phyloP scores from a whole-genome alignment of 2,329 filamentous ascomycete species.

The Dactylellina drechsleri region DNA sequence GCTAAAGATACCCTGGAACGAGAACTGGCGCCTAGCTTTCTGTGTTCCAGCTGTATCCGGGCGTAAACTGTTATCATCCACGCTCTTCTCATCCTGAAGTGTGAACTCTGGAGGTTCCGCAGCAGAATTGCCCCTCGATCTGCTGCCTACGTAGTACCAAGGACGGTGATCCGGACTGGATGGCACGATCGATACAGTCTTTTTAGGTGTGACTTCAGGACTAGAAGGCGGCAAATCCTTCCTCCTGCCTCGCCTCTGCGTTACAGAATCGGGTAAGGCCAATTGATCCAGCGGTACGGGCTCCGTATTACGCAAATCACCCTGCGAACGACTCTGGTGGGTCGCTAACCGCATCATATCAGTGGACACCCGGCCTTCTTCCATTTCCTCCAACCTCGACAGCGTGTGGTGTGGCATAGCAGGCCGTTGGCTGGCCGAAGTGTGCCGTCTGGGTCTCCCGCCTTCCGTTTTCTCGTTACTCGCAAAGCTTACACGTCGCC shows the following conservation, averaged over 20 bases:
- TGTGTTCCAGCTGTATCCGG: conserved; percentile 61
- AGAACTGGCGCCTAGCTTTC: conserved; percentile 80
- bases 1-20: conserved; percentile 85
- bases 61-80: conserved; percentile 52
- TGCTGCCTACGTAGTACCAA: conserved; percentile 58
- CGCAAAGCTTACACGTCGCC: conserved; percentile 68
- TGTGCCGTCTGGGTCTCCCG: conserved; percentile 65
- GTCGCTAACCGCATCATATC: conserved; percentile 52
- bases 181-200: conserved; percentile 43
- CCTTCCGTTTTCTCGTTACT: conserved; percentile 34
- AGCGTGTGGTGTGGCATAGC: conserved; percentile 33
- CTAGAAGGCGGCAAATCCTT: conserved; percentile 4
- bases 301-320: conserved; percentile 60
- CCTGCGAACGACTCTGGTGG: conserved; percentile 54
- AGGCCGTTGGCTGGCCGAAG: conserved; percentile 62
- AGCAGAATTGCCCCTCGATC: conserved; percentile 46
- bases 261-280: conserved; percentile 48
- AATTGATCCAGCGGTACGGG: conserved; percentile 59
- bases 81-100: conserved; percentile 42
- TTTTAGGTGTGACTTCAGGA: conserved; percentile 36
- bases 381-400: conserved; percentile 50
- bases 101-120: conserved; percentile 60
- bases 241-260: conserved; percentile 13
- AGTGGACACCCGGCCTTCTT: conserved; percentile 46
- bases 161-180: conserved; percentile 60